Evolutionary conservation across 345 rosid genomes (phyloP), one percentile per base, ranked within the genome.

Genomic region (Raphanus sativus): DNA sequence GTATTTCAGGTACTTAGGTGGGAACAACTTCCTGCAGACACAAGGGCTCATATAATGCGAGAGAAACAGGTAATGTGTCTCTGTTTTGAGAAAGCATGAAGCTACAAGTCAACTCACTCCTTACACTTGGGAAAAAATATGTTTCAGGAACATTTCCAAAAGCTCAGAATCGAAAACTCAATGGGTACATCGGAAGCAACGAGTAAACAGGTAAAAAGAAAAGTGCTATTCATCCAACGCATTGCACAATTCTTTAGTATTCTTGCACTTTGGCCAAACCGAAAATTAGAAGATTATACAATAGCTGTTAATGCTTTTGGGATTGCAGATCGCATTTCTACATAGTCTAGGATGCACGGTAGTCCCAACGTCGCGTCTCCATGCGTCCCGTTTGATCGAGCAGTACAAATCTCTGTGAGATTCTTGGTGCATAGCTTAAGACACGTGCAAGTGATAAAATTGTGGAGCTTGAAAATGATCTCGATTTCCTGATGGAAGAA

Each of bases 21-120:
- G 98, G 97, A 91, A 85, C 84, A 89, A 81, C 87, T 94, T 81
- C 98, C 98, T 48, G 92, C 96, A 52, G 97, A 89, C 81, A 77
- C 81, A 61, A 88, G 97, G 21, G 95, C 97, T 80, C 96, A 90
- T 77, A 25, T 94, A 78, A 81, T 80, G 90, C 86, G 92, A 36
- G 98, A 94, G 83, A 94, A 94, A 83, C 98, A 90, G 98, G 97
- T 90, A 74, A 26, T 28, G 4, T 5, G 0, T 45, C 67, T 72
- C 55, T 45, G 63, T 38, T 55, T 62, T 4, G 24, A 17, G 54
- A 79, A 38, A 61, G 59, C 77, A 73, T 28, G 11, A 66, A 52
- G 36, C 9, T 33, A 6, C 0, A 55, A 30, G 11, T 74, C 55
- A 63, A 34, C 17, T 60, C 42, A 40, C 40, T 54, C 30, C 5